phyloP scores from a whole-genome alignment of 352 stramenopile species.

The Phytopythium sindhum region DNA sequence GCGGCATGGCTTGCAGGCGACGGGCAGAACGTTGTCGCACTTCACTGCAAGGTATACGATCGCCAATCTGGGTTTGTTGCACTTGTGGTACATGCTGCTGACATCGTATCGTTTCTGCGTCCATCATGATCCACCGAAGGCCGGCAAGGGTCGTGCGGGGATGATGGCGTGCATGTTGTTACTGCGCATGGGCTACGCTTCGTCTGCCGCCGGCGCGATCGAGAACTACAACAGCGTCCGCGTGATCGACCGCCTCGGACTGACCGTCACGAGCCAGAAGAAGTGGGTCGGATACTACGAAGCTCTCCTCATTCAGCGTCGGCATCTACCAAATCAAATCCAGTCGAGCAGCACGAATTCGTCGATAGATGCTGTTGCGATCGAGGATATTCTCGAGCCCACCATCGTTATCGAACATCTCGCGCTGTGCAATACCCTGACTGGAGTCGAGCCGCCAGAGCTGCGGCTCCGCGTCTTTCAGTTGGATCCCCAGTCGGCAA shows the following conservation, averaged over 20 bases:
- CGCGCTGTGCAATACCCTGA: conserved; percentile 38
- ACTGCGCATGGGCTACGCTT: conserved; percentile 51
- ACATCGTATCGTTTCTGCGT: background rate
- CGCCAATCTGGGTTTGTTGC: no score
- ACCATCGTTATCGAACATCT: conserved; percentile 32
- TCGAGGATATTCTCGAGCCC: conserved; percentile 18
- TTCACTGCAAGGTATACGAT: conserved; percentile 65
- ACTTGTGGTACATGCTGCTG: background rate
- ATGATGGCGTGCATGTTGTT: conserved; percentile 84
- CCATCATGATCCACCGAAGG: conserved; percentile 14
- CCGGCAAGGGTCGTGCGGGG: conserved; percentile 64
- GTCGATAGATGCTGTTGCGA: background rate
- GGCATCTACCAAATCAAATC: conserved; percentile 2
- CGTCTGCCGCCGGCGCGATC: conserved; percentile 44
- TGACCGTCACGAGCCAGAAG: conserved; percentile 65
- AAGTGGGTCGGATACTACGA: conserved; percentile 76
- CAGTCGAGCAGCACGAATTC: background rate
- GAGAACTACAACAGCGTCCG: conserved; percentile 66
- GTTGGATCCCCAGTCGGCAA: conserved; percentile 18
- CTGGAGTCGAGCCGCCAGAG: conserved; percentile 26
- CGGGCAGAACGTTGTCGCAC: conserved; percentile 41
- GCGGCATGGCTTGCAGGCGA: conserved; percentile 49
- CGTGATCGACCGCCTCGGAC: conserved; percentile 46
- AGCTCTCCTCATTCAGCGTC: conserved; percentile 14
- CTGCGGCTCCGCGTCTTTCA: conserved; percentile 51